Conservation (phyloP, 495 filamentous ascomycete genomes). For the Neurospora sp. region DNA sequence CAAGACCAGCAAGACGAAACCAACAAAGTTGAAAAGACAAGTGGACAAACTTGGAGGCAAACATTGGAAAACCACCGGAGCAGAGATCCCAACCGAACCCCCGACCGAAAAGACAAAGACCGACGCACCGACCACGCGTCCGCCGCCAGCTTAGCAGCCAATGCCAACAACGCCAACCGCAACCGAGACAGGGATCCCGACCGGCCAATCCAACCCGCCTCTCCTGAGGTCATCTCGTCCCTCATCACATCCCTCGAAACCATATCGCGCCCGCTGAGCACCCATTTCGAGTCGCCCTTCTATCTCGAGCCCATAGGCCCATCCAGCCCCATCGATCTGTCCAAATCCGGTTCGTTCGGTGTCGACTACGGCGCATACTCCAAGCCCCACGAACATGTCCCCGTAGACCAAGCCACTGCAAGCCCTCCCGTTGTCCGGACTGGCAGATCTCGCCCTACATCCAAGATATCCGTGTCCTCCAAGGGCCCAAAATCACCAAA, state of each 20-base stretch:
- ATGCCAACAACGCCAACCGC: constrained; percentile 15
- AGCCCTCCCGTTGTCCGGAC: constrained; percentile 77
- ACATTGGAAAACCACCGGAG: background rate
- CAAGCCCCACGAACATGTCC: constrained; percentile 46
- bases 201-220: constrained; percentile 48
- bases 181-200: constrained; percentile 20
- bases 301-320: constrained; percentile 20
- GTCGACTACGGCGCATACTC: constrained; percentile 59
- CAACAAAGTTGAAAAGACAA: background rate
- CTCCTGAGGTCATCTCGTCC: constrained; percentile 87
- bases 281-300: constrained; percentile 52
- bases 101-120: constrained; percentile 18
- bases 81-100: constrained; percentile 14
- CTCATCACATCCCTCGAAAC: constrained; percentile 85
- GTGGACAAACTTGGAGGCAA: background rate
- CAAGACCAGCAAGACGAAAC: background rate
- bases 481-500: constrained; percentile 53
- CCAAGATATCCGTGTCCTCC: constrained; percentile 23
- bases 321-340: constrained; percentile 32
- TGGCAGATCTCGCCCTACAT: background rate
- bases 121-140: background rate
- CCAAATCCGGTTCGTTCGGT: constrained; percentile 46
- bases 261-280: constrained; percentile 66
- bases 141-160: background rate
- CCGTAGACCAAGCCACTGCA: constrained; percentile 43